Percentiles rank a stretch among this genome's conserved stretches.
phyloP scores from a whole-genome alignment of 305 asterid species.

The Lippia alba region DNA sequence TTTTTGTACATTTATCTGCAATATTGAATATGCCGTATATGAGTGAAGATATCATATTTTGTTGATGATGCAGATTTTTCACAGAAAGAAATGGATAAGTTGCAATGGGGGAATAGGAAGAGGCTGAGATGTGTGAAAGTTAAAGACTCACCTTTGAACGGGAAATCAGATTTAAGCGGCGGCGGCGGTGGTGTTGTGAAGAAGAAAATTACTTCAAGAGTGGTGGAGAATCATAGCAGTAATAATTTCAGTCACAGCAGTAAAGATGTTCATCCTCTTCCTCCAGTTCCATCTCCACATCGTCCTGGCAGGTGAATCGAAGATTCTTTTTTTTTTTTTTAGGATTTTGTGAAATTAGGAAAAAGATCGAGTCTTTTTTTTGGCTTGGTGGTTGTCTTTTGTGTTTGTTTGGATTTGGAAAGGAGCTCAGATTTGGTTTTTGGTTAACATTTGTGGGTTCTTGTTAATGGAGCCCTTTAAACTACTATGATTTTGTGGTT shows the following conservation, averaged over 20 bases:
- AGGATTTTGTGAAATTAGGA: not conserved
- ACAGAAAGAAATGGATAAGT: slow-evolving; percentile 59
- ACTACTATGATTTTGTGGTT: not conserved
- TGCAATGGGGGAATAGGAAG: slow-evolving; percentile 85
- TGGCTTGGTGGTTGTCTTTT: not conserved
- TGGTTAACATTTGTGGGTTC: slow-evolving; percentile 2
- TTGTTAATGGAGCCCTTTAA: not conserved
- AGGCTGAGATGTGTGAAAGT: slow-evolving; percentile 72
- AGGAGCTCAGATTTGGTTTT: slow-evolving; percentile 29
- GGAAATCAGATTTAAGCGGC: slow-evolving; percentile 59
- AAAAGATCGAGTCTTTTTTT: slow-evolving; percentile 26
- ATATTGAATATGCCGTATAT: slow-evolving; percentile 8
- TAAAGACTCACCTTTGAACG: slow-evolving; percentile 62
- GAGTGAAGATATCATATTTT: slow-evolving; percentile 38
- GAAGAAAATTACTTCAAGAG: slow-evolving; percentile 81
- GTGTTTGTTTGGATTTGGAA: not conserved
- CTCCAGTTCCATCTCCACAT: slow-evolving; percentile 70
- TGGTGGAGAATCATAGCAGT: slow-evolving; percentile 46
- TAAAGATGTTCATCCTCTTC: slow-evolving; percentile 50
- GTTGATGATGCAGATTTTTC: slow-evolving; percentile 37
- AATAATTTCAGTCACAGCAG: slow-evolving; percentile 28
- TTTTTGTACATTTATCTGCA: slow-evolving; percentile 1
- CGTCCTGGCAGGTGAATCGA: slow-evolving; percentile 63
- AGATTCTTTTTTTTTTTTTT: no score
- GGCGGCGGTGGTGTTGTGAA: slow-evolving; percentile 53